Evolutionary conservation across 1,139 yeast genomes (phyloP), one percentile per base, ranked within the genome.

Genomic region (Kurtzmaniella quercitrusa): DNA sequence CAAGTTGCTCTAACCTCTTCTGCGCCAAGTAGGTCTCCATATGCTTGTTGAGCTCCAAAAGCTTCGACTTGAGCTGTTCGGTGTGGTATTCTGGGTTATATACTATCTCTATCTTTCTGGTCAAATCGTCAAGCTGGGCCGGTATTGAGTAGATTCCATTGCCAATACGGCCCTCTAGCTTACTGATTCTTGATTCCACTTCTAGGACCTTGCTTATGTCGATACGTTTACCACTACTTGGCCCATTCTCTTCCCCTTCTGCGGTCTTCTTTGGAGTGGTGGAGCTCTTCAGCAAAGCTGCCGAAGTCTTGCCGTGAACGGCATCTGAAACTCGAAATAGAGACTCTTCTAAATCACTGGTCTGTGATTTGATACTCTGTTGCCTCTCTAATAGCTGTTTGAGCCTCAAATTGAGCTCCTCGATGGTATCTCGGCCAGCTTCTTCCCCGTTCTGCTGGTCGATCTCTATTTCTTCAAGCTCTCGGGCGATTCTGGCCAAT

Each of bases 401-500:
- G 14, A 27, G 36, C 17, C 10, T 31, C 16, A 15, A 16, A 31
- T 12, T 9, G 5, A 14, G 10, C 36, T 31, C 18, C 14, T 31
- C 18, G 11, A 31, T 31, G 5, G 18, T 31, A 14, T 31, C 17
- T 16, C 18, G 11, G 11, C 14, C 36, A 17, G 16, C 10, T 16
- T 31, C 18, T 16, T 15, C 36, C 14, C 14, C 36, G 4, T n/a
- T 7, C 9, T 11, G 34, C 14, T 29, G 15, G n/a, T 21, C 23
- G 7, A 51, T 19, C 44, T 49, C 43, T 3, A 75, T 54, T 45
- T 74, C 79, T 29, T 65, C 65, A 37, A 79, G 56, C 48, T 78
- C 83, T 25, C 66, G 53, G 27, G 64, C 55, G 33, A 80, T 68
- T 41, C 84, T 55, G 1, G 68, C 65, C 34, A 80, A 50, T 49